Evolutionary conservation across 441 rosid genomes (phyloP).

Genomic region (Aquilaria agallochum): DNA sequence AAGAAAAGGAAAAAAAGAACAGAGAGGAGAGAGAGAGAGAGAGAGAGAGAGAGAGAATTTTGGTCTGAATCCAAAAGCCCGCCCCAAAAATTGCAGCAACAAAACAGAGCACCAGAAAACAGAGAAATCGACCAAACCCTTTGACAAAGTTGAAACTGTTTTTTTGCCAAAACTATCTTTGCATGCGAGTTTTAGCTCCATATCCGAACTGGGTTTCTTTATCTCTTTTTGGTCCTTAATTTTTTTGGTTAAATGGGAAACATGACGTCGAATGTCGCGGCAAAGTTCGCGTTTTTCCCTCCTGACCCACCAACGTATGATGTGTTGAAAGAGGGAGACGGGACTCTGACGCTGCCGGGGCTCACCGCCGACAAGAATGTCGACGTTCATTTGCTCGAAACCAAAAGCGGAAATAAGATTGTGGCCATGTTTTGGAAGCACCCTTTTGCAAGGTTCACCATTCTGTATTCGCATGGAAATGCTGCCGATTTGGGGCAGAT

Average conservation of each 20-base stretch:
- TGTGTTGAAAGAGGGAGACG: constrained; percentile 51
- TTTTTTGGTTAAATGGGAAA: constrained; percentile 59
- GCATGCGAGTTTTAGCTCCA: constrained; percentile 10
- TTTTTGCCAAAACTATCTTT: constrained; percentile 7
- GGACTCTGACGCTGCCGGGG: constrained; percentile 58
- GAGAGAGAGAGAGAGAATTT: too few species aligned
- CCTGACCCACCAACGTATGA: constrained; percentile 93
- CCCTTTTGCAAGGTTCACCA: constrained; percentile 82
- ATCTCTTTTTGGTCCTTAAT: background rate
- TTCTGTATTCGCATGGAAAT: constrained; percentile 93
- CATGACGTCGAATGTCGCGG: constrained; percentile 89
- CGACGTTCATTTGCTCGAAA: constrained; percentile 75
- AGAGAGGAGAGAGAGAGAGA: too few species aligned
- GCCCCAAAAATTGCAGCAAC: background rate
- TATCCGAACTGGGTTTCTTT: constrained; percentile 4
- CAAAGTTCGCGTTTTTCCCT: constrained; percentile 95
- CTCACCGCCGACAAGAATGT: constrained; percentile 69
- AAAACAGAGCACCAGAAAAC: background rate
- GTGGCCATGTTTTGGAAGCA: constrained; percentile 93
- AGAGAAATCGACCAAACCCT: background rate
- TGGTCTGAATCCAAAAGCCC: too few species aligned
- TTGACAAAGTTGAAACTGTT: background rate
- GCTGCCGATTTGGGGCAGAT: constrained; percentile 99
- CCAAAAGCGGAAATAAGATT: constrained; percentile 73
- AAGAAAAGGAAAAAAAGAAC: background rate